Conservation (phyloP, 2,329 filamentous ascomycete genomes). For the Diatrype stigma region DNA sequence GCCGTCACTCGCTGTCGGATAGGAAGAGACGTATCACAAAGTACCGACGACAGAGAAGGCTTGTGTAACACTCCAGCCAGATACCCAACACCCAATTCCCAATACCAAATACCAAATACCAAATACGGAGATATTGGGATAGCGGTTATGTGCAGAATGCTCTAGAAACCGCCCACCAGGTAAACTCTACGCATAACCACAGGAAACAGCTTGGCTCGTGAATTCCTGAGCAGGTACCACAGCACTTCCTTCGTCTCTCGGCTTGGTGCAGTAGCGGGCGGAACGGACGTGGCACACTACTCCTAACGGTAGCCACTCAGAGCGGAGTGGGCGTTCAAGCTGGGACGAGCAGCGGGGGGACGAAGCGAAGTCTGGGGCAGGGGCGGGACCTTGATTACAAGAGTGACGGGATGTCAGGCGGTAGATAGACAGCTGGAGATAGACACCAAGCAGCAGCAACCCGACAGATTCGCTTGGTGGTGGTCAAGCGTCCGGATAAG, state of each 20-base stretch:
- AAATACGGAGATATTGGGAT: conserved; percentile 15
- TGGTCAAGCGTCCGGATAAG: no score
- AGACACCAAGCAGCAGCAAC: background rate
- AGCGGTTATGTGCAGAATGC: conserved; percentile 16
- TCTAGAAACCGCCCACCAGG: conserved; percentile 9
- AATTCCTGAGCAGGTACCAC: conserved; percentile 17
- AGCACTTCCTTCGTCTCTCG: conserved; percentile 17
- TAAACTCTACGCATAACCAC: conserved; percentile 9
- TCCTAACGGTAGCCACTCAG: conserved; percentile 18
- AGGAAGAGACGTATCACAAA: conserved; percentile 29
- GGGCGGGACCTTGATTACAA: background rate
- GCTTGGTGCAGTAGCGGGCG: conserved; percentile 20
- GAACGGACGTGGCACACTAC: conserved; percentile 17
- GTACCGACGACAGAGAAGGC: conserved; percentile 21
- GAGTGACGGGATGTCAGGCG: background rate
- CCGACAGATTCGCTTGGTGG: no score
- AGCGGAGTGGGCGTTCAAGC: conserved; percentile 8
- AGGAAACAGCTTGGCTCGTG: conserved; percentile 11
- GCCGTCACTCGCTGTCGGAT: conserved; percentile 33
- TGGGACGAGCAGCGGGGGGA: conserved; percentile 5
- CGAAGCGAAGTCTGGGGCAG: background rate
- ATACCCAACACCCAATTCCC: no score
- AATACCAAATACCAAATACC: no score
- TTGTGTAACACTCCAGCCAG: conserved; percentile 21
- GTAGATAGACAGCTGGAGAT: background rate